Conservation (phyloP, 176 grass and related monocot species). For the Alopecurus myosuroides region DNA sequence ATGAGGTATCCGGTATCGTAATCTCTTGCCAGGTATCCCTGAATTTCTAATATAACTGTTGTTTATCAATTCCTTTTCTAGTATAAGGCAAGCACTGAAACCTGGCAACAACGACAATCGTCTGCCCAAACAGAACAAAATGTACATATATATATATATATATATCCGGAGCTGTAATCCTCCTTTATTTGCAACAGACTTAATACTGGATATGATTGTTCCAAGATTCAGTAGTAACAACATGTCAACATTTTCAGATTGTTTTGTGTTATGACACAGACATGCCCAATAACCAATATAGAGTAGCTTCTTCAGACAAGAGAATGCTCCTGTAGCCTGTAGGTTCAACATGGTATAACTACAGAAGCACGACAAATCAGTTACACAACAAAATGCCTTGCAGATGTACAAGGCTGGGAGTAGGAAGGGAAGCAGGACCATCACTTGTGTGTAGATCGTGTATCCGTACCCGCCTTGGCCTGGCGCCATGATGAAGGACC, state of each 20-base stretch:
- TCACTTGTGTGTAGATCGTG: constrained; percentile 56
- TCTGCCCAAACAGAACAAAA: neutral
- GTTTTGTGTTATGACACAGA: neutral
- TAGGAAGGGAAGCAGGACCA: neutral
- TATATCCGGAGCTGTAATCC: neutral
- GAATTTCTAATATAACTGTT: neutral
- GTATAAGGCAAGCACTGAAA: neutral
- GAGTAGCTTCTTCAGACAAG: too few species aligned
- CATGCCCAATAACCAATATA: neutral
- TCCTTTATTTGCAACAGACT: neutral
- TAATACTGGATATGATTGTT: neutral
- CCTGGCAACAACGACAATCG: neutral
- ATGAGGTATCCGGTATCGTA: neutral
- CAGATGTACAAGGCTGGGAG: neutral
- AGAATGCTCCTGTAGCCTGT: too few species aligned
- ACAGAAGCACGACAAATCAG: neutral
- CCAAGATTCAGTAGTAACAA: too few species aligned
- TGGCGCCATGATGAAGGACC: constrained; percentile 12
- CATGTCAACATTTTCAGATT: neutral
- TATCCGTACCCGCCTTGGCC: constrained; percentile 17
- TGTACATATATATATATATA: neutral
- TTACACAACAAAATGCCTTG: neutral
- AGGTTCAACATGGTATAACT: neutral
- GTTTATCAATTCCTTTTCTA: too few species aligned
- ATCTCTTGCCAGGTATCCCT: neutral